Evolutionary conservation across 164 flowering plant genomes (phyloP), one percentile per base, ranked within the genome.

Genomic region (Berberis vulgaris): DNA sequence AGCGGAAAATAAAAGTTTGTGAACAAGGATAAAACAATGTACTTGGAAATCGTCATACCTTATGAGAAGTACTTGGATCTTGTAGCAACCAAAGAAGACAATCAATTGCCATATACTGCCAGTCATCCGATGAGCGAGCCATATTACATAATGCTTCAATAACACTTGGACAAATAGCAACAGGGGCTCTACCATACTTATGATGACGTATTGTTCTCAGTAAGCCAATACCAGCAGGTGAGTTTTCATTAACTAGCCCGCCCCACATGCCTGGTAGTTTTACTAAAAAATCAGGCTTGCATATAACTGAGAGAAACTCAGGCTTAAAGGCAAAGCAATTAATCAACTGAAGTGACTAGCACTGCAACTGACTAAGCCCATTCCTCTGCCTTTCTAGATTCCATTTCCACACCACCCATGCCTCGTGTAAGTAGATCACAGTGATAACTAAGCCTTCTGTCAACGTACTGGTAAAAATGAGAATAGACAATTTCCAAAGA

Each of bases 321-420:
- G 97, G 81, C 73, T 95, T 89, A 70, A 95, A 91, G 1, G 97
- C 94, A 76, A 95, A 95, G 76, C 97, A 95, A 70, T 95, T 95
- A 43, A 95, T 95, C 59, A 94, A 94, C 79, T 95, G 97, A 73
- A 95, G 90, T 42, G 97, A 91, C 99, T 97, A 91, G 72, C 97
- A 95, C 76, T 91, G 99, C 64, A 95, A 72, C 75, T 91, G 97
- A 74, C 99, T 95, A 49, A 49, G 99, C 99, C 99, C 99, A 95
- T 75, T 95, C 99, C 76, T 95, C 97, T 3, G 99, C 97, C 75
- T 95, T 95, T 67, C 97, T 84, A 4, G 99, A 95, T 69, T 95
- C 99, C 97, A 91, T 91, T 72, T 95, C 99, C 45, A 89, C 96
- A 45, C 97, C 97, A 69, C 99, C 99, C 99, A 95, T 95, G 45